Evolutionary conservation across 805 yeast genomes (phyloP), one percentile per base, ranked within the genome.

Genomic region (Hanseniaspora nectarophila): DNA sequence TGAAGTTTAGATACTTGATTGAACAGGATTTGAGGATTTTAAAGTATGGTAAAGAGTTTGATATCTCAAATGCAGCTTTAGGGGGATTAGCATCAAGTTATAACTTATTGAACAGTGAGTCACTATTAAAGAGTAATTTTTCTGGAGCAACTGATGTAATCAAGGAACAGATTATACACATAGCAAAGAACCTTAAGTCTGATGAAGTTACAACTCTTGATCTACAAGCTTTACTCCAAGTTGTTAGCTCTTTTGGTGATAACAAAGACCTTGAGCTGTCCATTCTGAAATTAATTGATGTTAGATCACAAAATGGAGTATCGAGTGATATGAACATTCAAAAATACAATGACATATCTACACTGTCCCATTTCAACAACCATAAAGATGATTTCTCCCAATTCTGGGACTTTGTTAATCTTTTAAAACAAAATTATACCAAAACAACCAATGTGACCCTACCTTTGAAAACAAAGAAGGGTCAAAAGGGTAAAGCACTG

Each of bases 41-140:
- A 58, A 42, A 34, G n/a, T 77, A 85, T 58, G 84, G 86, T 62
- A 18, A 82, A 62, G 81, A 87, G 5, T 89, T 89, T 66, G 97
- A 88, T 63, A 87, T 96, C n/a, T 86, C 97, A 5, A 88, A 86
- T 57, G 74, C 96, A 63, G 86, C 89, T 94, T 69, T 89, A 24
- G 97, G 97, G 42, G 97, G 97, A 0, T 70, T 89, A n/a, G 68
- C 89, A 45, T 82, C 95, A 2, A 95, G 95, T 0, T 78, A 77
- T 61, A 34, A 26, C 21, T 81, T 85, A 57, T 67, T 86, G 28
- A 74, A 89, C 1, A 68, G 73, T 13, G 89, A 84, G 58, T 9
- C 15, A 16, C n/a, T 34, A n/a, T 29, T 53, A 42, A 45, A 38
- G 20, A 20, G 29, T 1, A 23, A 24, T 9, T 43, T 61, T 8